Percentiles rank a stretch among this genome's conserved stretches.
phyloP scores from a whole-genome alignment of 192 early-diverging fungal species.

The Coemansia sp. region DNA sequence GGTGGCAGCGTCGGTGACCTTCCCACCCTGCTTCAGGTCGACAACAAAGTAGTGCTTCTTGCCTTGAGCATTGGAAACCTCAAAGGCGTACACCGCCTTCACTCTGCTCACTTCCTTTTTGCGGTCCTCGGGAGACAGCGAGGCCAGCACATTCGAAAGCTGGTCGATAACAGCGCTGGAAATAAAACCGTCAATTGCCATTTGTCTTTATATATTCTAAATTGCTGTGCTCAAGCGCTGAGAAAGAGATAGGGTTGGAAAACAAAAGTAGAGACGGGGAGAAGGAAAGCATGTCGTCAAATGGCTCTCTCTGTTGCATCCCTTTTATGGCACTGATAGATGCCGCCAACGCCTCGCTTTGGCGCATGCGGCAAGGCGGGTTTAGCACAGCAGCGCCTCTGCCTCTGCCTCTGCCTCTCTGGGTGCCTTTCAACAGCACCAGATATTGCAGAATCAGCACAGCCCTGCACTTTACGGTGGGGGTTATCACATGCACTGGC shows the following conservation, averaged over 20 bases:
- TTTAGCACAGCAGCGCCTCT: neutral
- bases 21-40: constrained; percentile 77
- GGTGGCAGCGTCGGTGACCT: constrained; percentile 59
- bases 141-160: constrained; percentile 30
- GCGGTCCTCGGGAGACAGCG: constrained; percentile 46
- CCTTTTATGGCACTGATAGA: no score
- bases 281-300: neutral
- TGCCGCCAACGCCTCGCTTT: no score
- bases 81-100: constrained; percentile 87
- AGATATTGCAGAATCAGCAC: neutral
- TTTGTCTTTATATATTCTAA: constrained; percentile 1
- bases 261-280: neutral
- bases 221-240: neutral
- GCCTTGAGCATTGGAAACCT: constrained; percentile 66
- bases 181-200: constrained; percentile 42
- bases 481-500: neutral
- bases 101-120: constrained; percentile 41
- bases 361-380: no score
- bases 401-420: neutral
- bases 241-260: constrained; percentile 3
- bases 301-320: no score
- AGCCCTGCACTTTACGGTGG: neutral
- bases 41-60: constrained; percentile 78
- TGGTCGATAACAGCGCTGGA: constrained; percentile 51
- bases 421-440: neutral